Conservation (phyloP, 106 monocot species). For the Chionographis japonica region DNA sequence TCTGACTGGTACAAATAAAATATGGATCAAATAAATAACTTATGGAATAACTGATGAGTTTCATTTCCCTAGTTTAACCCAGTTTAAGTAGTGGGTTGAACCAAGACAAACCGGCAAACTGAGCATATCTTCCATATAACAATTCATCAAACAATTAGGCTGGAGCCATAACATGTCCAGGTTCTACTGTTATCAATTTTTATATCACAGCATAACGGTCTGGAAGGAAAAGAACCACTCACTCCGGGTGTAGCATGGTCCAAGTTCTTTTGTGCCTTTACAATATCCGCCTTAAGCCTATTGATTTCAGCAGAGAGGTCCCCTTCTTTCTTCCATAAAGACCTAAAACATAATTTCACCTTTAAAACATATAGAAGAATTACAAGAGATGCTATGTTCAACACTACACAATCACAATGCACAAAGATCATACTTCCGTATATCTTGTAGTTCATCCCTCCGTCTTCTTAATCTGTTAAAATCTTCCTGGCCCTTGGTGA, state of each 20-base stretch:
- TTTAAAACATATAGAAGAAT: slow-evolving; percentile 6
- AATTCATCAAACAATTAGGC: too few species aligned
- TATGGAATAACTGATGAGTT: too few species aligned
- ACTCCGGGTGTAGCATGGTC: slow-evolving; percentile 97
- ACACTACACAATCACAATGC: slow-evolving; percentile 2
- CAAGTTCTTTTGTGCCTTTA: slow-evolving; percentile 91
- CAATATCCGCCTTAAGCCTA: slow-evolving; percentile 69
- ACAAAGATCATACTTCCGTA: slow-evolving; percentile 62
- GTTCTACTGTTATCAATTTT: too few species aligned
- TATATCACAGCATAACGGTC: not conserved
- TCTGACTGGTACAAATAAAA: too few species aligned
- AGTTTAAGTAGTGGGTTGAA: too few species aligned
- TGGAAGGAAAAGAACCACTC: slow-evolving; percentile 22
- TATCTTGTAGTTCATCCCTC: slow-evolving; percentile 84
- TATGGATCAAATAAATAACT: too few species aligned
- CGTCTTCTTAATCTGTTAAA: slow-evolving; percentile 53
- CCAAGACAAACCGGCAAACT: too few species aligned
- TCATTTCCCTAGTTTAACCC: too few species aligned
- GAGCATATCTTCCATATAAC: too few species aligned
- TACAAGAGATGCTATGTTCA: not conserved
- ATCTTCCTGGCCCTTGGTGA: slow-evolving; percentile 49
- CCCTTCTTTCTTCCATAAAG: slow-evolving; percentile 84
- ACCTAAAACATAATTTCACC: slow-evolving; percentile 38
- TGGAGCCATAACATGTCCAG: too few species aligned
- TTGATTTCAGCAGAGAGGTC: slow-evolving; percentile 83